Conservation (phyloP, 441 rosid species). For the Corymbia citriodora region DNA sequence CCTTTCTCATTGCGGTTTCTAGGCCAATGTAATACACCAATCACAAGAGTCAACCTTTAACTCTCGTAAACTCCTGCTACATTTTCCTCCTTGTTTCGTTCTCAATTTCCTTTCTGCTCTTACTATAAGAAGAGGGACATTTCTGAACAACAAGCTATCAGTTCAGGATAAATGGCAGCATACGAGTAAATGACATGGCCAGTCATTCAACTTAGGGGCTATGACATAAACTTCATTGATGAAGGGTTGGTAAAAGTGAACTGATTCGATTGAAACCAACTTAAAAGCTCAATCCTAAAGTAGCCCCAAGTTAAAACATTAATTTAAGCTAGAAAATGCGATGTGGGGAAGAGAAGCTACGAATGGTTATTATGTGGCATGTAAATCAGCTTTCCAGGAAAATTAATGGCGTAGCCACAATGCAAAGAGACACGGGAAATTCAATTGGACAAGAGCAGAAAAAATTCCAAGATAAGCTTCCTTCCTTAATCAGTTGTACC, state of each 20-base stretch:
- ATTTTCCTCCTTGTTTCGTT: background rate
- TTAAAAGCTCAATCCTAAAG: background rate
- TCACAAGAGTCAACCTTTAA: background rate
- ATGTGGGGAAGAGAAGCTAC: background rate
- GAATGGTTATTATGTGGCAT: background rate
- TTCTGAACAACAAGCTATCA: background rate
- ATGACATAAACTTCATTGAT: background rate
- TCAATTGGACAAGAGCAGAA: background rate
- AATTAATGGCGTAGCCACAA: background rate
- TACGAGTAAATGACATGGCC: background rate
- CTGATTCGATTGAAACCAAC: background rate
- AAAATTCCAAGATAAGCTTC: background rate
- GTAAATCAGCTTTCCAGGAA: background rate
- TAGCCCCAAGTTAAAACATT: background rate
- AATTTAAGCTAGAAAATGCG: background rate
- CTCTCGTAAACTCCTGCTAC: background rate
- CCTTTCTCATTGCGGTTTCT: background rate
- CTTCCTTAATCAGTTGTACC: background rate
- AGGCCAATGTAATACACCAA: background rate
- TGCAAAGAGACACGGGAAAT: background rate
- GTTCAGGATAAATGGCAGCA: background rate
- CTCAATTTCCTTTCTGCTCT: background rate
- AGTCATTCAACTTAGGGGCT: background rate
- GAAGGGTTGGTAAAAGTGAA: background rate
- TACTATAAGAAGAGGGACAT: background rate